These are phyloP conservation scores for Termitomyces sp. DNA, from an alignment of 768 basidiomycete genomes.

Conservation along the genomic window DNA sequence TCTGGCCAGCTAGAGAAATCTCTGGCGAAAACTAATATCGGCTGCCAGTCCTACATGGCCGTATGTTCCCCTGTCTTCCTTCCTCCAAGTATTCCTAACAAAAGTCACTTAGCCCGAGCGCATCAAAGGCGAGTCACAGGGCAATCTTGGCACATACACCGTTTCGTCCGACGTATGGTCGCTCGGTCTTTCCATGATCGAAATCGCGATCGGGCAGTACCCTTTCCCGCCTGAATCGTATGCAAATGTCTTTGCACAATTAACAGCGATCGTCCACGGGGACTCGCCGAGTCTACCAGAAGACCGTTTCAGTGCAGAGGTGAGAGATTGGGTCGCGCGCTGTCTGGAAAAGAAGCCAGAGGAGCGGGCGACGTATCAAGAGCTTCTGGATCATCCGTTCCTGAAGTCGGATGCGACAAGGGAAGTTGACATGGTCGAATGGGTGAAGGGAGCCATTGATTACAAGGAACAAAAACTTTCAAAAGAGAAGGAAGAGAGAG, in stretches of 20 bases:
- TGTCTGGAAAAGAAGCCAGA: constrained; percentile 83
- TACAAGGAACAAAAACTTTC: constrained; percentile 11
- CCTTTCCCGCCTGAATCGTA: constrained; percentile 98
- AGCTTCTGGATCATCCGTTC: constrained; percentile 83
- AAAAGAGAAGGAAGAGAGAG: constrained; percentile 8
- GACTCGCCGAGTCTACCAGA: constrained; percentile 85
- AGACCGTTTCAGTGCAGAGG: constrained; percentile 57
- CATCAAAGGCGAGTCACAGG: constrained; percentile 90
- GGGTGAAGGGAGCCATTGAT: constrained; percentile 60
- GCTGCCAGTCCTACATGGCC: constrained; percentile 98
- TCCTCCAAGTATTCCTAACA: not conserved
- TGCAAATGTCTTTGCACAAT: constrained; percentile 92
- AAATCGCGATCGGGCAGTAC: constrained; percentile 85
- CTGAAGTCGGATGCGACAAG: constrained; percentile 47
- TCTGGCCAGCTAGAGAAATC: constrained; percentile 96
- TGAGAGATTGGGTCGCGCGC: constrained; percentile 75
- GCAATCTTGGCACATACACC: constrained; percentile 84
- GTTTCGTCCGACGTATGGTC: constrained; percentile 99
- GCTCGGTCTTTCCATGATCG: constrained; percentile 88
- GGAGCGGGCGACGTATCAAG: constrained; percentile 74
- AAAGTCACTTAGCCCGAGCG: constrained; percentile 70
- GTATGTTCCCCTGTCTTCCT: constrained; percentile 40
- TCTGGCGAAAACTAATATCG: constrained; percentile 96
- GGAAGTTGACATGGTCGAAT: constrained; percentile 79
- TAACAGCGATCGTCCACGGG: constrained; percentile 94